These are phyloP conservation scores for Salix udensis DNA, from an alignment of 345 rosid species.

Conservation along the genomic window DNA sequence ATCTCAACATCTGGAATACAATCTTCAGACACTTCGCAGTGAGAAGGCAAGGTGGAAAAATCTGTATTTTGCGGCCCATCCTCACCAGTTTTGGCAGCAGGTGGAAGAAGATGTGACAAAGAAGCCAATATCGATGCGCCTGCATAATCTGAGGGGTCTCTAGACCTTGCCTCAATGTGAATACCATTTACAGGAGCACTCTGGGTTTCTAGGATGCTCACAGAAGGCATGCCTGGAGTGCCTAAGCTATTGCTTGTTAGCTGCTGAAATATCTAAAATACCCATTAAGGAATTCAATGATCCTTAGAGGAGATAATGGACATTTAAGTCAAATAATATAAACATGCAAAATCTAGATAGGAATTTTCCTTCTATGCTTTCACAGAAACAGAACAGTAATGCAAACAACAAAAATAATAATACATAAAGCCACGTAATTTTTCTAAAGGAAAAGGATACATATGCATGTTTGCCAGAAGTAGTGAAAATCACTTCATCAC, in stretches of 20 bases:
- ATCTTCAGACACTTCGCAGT: constrained; percentile 38
- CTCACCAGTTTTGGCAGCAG: constrained; percentile 48
- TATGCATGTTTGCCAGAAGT: constrained; percentile 74
- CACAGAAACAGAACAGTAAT: neutral
- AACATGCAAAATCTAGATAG: neutral
- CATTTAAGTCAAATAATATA: constrained; percentile 14
- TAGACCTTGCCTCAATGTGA: constrained; percentile 73
- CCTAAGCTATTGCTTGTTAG: constrained; percentile 57
- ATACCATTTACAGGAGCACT: constrained; percentile 62
- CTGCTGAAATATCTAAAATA: constrained; percentile 77
- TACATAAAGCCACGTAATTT: neutral
- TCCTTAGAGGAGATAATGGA: neutral
- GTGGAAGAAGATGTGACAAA: constrained; percentile 64
- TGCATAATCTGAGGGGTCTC: constrained; percentile 79
- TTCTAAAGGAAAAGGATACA: constrained; percentile 60
- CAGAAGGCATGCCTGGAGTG: constrained; percentile 53
- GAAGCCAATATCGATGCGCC: constrained; percentile 92
- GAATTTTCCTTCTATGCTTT: neutral
- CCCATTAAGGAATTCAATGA: constrained; percentile 44
- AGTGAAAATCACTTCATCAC: constrained; percentile 86
- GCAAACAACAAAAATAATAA: neutral
- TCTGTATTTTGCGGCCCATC: constrained; percentile 57
- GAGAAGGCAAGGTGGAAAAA: constrained; percentile 49
- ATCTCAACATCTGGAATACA: constrained; percentile 57
- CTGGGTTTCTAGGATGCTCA: constrained; percentile 72